Evolutionary conservation across 1,284 basidiomycete genomes (phyloP).

Genomic region (Schizopora paradoxa): DNA sequence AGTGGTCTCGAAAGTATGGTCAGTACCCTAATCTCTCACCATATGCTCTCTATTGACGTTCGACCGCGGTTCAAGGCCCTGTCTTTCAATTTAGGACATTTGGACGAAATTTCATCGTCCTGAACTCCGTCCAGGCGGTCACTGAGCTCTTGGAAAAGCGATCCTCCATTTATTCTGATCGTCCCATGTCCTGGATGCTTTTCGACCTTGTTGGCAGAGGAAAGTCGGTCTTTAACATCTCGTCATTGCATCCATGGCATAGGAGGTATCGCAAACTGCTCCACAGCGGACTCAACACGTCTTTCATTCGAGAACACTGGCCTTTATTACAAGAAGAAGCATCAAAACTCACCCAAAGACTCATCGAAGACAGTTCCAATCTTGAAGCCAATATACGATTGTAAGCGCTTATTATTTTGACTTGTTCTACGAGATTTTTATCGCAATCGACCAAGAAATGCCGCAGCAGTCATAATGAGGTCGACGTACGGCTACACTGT

Average conservation of each 20-base stretch:
- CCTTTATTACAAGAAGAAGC: slow-evolving; percentile 8
- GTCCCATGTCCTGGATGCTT: slow-evolving; percentile 13
- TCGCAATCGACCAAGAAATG: slow-evolving; percentile 28
- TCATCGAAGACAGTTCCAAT: slow-evolving; percentile 3
- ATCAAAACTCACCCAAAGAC: not conserved
- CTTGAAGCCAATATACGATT: slow-evolving; percentile 13
- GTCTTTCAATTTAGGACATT: slow-evolving; percentile 13
- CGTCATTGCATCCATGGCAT: slow-evolving; percentile 1
- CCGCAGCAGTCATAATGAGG: slow-evolving; percentile 39
- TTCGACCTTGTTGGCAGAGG: slow-evolving; percentile 11
- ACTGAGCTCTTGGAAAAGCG: slow-evolving; percentile 17
- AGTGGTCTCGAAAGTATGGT: slow-evolving; percentile 33
- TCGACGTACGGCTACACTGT: slow-evolving; percentile 40
- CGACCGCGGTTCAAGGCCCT: slow-evolving; percentile 22
- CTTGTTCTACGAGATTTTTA: not conserved
- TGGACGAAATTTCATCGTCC: slow-evolving; percentile 17
- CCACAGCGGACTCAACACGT: not conserved
- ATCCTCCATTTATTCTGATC: slow-evolving; percentile 16
- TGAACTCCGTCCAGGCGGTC: slow-evolving; percentile 17
- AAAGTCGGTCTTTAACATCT: slow-evolving; percentile 16
- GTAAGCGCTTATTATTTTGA: slow-evolving; percentile 4
- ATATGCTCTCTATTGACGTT: not conserved
- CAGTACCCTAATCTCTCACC: not conserved
- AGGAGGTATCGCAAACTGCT: slow-evolving; percentile 16
- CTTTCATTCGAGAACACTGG: slow-evolving; percentile 5